A percentile compares a stretch with the other conserved stretches of the same genome.
These are phyloP conservation scores for Trypanosomatidae sp. DNA, from an alignment of 208 protist genomes.

Conservation along the genomic window DNA sequence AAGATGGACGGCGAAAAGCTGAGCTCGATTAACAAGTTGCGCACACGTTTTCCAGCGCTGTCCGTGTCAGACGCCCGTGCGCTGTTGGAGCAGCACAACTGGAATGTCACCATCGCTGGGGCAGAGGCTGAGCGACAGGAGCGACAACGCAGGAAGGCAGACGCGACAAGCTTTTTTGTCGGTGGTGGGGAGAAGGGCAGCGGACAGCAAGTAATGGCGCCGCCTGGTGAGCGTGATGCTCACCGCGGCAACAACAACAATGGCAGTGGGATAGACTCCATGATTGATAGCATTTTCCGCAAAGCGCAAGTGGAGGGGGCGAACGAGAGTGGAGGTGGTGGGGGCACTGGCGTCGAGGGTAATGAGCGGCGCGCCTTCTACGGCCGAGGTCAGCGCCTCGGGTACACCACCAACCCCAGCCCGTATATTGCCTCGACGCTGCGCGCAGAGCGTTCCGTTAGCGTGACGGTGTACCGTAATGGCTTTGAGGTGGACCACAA, in stretches of 20 bases:
- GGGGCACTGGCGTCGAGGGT: conserved; percentile 2
- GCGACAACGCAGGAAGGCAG: conserved; percentile 7
- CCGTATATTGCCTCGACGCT: conserved; percentile 63
- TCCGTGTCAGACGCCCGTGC: conserved; percentile 31
- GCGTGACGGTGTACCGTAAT: conserved; percentile 68
- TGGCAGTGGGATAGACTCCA: conserved; percentile 8
- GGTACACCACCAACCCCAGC: conserved; percentile 65
- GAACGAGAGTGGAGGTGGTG: conserved; percentile 7
- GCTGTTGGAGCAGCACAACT: conserved; percentile 34
- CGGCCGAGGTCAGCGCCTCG: conserved; percentile 70
- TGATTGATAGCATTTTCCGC: conserved; percentile 41
- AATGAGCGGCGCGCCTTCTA: conserved; percentile 55
- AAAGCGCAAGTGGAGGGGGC: conserved; percentile 30
- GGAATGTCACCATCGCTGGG: conserved; percentile 35
- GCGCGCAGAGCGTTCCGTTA: conserved; percentile 43
- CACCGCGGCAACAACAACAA: not conserved
- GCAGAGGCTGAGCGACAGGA: conserved; percentile 29
- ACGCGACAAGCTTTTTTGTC: conserved; percentile 42
- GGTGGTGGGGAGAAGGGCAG: conserved; percentile 51
- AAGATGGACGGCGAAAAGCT: conserved; percentile 34
- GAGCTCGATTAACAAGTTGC: conserved; percentile 32
- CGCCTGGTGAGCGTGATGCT: conserved; percentile 11
- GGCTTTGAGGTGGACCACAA: conserved; percentile 62
- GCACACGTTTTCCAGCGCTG: conserved; percentile 36
- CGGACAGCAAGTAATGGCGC: conserved; percentile 53